Percentiles rank a stretch among this genome's conserved stretches.
Evolutionary conservation across 2,329 filamentous ascomycete genomes (phyloP).

Genomic region (Pseudonectria buxi): DNA sequence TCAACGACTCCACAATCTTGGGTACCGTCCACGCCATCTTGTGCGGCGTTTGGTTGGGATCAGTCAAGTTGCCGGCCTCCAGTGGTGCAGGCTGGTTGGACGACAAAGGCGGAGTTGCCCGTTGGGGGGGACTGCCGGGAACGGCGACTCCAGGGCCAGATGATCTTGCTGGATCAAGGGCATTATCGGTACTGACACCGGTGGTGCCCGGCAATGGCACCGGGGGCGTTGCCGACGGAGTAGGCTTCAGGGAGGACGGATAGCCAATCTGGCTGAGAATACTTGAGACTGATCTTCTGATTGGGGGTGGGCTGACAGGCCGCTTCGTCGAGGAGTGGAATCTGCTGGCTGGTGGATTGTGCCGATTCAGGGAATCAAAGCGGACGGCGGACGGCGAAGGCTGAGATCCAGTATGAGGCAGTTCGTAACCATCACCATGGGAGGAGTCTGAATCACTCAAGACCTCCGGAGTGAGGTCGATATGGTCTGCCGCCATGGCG

Average conservation of each 20-base stretch:
- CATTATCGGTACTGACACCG: conserved; percentile 9
- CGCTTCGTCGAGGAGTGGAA: conserved; percentile 1
- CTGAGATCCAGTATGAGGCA: background rate
- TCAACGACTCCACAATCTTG: conserved; percentile 36
- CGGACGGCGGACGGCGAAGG: background rate
- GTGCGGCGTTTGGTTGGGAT: conserved; percentile 17
- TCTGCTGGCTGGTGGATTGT: conserved; percentile 3
- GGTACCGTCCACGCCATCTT: conserved; percentile 35
- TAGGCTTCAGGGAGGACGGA: background rate
- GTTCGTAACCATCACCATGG: background rate
- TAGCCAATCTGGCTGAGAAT: conserved; percentile 1
- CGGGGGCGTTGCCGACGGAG: background rate
- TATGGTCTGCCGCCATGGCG: conserved; percentile 6
- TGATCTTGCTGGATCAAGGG: conserved; percentile 16
- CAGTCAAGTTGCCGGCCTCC: conserved; percentile 7
- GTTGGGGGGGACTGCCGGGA: conserved; percentile 11
- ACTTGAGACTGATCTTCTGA: conserved; percentile 14
- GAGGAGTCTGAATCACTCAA: conserved; percentile 10
- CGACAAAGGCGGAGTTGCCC: conserved; percentile 17
- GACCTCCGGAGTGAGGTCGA: conserved; percentile 15
- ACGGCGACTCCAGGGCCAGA: conserved; percentile 9
- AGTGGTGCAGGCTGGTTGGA: conserved; percentile 7
- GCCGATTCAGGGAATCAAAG: conserved; percentile 6
- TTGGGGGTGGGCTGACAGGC: conserved; percentile 24
- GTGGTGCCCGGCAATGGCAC: background rate